phyloP scores from a whole-genome alignment of 495 filamentous ascomycete genomes.

The Xylaria palmicola region DNA sequence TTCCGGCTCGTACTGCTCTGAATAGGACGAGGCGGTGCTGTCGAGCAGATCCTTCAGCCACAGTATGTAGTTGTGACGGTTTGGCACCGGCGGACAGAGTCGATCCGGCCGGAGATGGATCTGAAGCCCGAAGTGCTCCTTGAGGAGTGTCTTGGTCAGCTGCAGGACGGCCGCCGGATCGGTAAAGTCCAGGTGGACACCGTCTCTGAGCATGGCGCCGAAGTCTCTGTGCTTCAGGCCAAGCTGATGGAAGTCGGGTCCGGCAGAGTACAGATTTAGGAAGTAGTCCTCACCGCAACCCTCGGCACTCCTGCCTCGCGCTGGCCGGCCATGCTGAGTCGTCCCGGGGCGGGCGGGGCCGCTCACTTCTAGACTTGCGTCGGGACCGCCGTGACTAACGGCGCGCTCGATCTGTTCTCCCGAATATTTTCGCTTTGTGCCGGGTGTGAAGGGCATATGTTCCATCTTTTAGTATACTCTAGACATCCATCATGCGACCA shows the following conservation, averaged over 20 bases:
- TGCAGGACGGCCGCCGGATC: constrained; percentile 76
- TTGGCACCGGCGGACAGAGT: constrained; percentile 88
- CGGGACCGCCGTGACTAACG: not conserved
- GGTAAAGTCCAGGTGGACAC: constrained; percentile 75
- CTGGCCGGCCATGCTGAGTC: not conserved
- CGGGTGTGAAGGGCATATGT: not conserved
- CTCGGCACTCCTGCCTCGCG: no score
- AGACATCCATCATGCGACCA: no score
- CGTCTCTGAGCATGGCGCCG: constrained; percentile 47
- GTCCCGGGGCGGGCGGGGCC: no score
- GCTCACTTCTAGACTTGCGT: not conserved
- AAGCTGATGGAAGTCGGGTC: constrained; percentile 37
- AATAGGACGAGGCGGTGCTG: constrained; percentile 61
- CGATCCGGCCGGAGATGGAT: constrained; percentile 73
- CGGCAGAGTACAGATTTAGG: constrained; percentile 32
- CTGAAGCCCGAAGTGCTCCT: constrained; percentile 68
- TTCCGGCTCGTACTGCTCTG: constrained; percentile 21
- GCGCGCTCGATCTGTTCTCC: constrained; percentile 5
- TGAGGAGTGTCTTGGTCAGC: constrained; percentile 76
- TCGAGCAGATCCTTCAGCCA: constrained; percentile 89
- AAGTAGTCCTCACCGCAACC: constrained; percentile 35
- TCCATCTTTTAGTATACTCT: constrained; percentile 8
- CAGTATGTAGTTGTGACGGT: constrained; percentile 83
- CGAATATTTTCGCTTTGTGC: constrained; percentile 22
- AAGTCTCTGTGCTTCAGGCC: constrained; percentile 34